phyloP scores from a whole-genome alignment of 2,329 filamentous ascomycete species.

The Bimuria novae-zelandiae region DNA sequence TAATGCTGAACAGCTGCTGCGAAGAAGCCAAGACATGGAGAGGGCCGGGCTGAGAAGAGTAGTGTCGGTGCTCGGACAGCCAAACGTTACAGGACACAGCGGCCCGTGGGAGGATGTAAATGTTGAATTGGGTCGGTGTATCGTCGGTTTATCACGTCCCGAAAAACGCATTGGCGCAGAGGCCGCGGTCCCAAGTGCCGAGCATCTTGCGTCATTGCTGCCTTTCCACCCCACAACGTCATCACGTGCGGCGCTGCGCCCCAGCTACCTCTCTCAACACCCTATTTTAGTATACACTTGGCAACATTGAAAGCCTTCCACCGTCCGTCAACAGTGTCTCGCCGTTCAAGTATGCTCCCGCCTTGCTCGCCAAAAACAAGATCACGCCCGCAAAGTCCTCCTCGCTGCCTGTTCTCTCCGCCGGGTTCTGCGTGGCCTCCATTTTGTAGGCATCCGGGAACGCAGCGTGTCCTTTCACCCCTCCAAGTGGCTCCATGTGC shows the following conservation, averaged over 20 bases:
- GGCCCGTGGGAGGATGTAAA: background rate
- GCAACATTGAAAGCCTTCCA: conserved; percentile 1
- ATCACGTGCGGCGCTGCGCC: background rate
- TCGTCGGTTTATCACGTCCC: background rate
- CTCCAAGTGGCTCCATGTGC: conserved; percentile 12
- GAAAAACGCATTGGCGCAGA: background rate
- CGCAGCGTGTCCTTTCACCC: background rate
- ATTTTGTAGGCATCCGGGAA: conserved; percentile 9
- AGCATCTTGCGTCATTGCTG: background rate
- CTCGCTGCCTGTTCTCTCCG: conserved; percentile 64
- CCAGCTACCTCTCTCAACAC: background rate
- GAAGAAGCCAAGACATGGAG: conserved; percentile 2
- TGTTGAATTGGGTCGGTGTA: background rate
- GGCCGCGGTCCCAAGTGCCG: background rate
- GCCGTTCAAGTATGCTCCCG: conserved; percentile 51
- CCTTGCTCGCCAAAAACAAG: conserved; percentile 66
- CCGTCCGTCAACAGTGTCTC: conserved; percentile 6
- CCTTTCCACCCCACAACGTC: background rate
- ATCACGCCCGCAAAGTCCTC: conserved; percentile 69
- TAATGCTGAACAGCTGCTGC: background rate
- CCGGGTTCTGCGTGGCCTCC: conserved; percentile 45
- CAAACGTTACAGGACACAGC: background rate
- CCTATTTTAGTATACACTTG: background rate
- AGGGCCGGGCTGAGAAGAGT: background rate
- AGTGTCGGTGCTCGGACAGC: background rate